Percentiles rank a stretch among this genome's conserved stretches.
These are phyloP conservation scores for Vigna reflexopilosa DNA, from an alignment of 306 rosid species.

Conservation along the genomic window DNA sequence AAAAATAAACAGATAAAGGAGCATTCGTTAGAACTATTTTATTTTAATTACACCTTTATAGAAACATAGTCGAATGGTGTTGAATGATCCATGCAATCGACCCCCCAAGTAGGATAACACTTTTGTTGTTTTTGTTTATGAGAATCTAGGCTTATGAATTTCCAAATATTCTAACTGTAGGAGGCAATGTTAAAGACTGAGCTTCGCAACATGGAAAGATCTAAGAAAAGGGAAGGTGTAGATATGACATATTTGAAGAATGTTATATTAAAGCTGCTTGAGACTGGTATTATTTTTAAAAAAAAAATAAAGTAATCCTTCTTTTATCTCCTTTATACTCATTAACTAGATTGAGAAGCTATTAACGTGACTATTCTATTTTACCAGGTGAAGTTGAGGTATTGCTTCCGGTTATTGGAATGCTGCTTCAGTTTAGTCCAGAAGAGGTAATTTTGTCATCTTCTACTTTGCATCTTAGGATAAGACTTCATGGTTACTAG, in stretches of 20 bases:
- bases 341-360: conserved; percentile 23
- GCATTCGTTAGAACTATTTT: conserved; percentile 11
- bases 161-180: conserved; percentile 53
- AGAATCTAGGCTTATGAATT: conserved; percentile 27
- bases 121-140: background rate
- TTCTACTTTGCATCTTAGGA: conserved; percentile 8
- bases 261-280: conserved; percentile 94
- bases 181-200: conserved; percentile 85
- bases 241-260: conserved; percentile 96
- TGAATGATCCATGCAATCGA: background rate
- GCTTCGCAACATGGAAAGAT: conserved; percentile 82
- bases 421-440: conserved; percentile 99
- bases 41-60: background rate
- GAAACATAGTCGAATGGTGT: background rate
- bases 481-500: conserved; percentile 8
- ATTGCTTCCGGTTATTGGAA: conserved; percentile 88
- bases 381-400: conserved; percentile 93
- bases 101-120: background rate
- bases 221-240: conserved; percentile 93
- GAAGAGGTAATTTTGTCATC: conserved; percentile 74
- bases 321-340: conserved; percentile 32
- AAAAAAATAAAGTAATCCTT: conserved; percentile 29
- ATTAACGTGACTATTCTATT: conserved; percentile 24
- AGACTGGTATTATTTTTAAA: conserved; percentile 68
- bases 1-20: conserved; percentile 14